A percentile compares a stretch with the other conserved stretches of the same genome.
Evolutionary conservation across 352 stramenopile genomes (phyloP).

Genomic region (Phytophthora constricta): DNA sequence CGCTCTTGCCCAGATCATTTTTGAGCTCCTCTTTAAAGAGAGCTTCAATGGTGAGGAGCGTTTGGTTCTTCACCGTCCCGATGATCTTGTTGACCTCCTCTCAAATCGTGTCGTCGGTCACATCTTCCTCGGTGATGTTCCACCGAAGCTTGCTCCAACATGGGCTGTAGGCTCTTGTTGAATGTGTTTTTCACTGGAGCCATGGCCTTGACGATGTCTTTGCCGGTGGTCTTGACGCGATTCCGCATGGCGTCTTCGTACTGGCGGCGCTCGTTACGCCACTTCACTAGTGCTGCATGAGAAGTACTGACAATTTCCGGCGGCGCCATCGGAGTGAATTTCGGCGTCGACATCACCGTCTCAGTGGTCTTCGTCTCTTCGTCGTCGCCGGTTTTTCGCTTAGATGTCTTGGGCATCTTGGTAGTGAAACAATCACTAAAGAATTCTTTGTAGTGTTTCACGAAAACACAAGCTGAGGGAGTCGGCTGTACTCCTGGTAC

Average conservation of each 20-base stretch:
- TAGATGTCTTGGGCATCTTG: too few relatives aligned
- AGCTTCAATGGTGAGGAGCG: neutral
- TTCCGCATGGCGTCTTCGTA: neutral
- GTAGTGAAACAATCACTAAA: too few relatives aligned
- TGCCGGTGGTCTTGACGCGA: neutral
- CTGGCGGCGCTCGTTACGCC: constrained; percentile 1
- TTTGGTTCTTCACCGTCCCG: neutral
- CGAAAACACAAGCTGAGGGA: too few relatives aligned
- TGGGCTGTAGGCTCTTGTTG: neutral
- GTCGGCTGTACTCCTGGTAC: too few relatives aligned
- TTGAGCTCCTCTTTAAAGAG: neutral
- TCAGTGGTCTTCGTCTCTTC: neutral
- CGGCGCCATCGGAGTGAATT: neutral
- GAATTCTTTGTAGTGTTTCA: too few relatives aligned
- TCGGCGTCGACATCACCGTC: neutral
- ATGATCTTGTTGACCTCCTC: neutral
- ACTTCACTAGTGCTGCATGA: constrained; percentile 4
- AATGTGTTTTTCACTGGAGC: neutral
- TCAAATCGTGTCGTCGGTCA: neutral
- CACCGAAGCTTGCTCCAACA: neutral
- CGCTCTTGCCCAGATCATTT: neutral
- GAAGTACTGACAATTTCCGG: neutral
- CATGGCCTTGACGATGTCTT: neutral
- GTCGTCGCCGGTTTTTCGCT: too few relatives aligned
- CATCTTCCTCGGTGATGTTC: neutral